A percentile compares a stretch with the other conserved stretches of the same genome.
Evolutionary conservation across 2,329 filamentous ascomycete genomes (phyloP).

Genomic region (Hypoxylon sp.): DNA sequence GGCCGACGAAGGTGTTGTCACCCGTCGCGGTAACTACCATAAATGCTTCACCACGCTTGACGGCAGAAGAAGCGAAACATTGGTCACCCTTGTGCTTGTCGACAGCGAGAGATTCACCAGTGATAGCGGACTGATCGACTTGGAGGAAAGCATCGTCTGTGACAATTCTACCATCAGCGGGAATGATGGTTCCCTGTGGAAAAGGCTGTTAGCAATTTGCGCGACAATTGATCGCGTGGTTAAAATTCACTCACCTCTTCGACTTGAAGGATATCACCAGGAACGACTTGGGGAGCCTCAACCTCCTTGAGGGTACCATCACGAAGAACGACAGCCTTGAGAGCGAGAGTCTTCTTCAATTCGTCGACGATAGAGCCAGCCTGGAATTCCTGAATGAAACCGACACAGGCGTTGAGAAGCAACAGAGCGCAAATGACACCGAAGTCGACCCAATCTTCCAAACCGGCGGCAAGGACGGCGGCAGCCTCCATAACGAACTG

Average conservation of each 20-base stretch:
- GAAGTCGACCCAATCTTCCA: slow-evolving; percentile 93
- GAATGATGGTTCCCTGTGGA: slow-evolving; percentile 82
- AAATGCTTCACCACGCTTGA: slow-evolving; percentile 92
- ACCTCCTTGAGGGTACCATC: slow-evolving; percentile 83
- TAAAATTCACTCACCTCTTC: slow-evolving; percentile 69
- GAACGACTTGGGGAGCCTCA: slow-evolving; percentile 86
- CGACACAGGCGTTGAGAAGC: slow-evolving; percentile 86
- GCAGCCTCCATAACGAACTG: slow-evolving; percentile 96
- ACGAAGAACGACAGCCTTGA: slow-evolving; percentile 89
- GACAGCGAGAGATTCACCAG: slow-evolving; percentile 90
- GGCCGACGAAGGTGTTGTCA: slow-evolving; percentile 92
- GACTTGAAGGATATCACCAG: slow-evolving; percentile 89
- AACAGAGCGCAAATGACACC: slow-evolving; percentile 90
- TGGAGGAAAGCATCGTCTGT: slow-evolving; percentile 88
- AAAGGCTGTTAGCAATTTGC: slow-evolving; percentile 4
- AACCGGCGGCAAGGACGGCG: slow-evolving; percentile 84
- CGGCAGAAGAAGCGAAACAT: slow-evolving; percentile 87
- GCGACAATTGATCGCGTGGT: slow-evolving; percentile 1
- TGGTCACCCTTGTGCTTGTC: slow-evolving; percentile 87
- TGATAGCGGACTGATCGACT: slow-evolving; percentile 93
- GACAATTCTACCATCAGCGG: slow-evolving; percentile 88
- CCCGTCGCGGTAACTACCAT: slow-evolving; percentile 86
- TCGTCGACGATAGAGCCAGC: slow-evolving; percentile 92
- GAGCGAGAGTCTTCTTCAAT: slow-evolving; percentile 89
- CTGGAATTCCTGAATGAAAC: slow-evolving; percentile 91